Conservation (phyloP, 345 rosid genomes). For the Eutrema heterophyllum region DNA sequence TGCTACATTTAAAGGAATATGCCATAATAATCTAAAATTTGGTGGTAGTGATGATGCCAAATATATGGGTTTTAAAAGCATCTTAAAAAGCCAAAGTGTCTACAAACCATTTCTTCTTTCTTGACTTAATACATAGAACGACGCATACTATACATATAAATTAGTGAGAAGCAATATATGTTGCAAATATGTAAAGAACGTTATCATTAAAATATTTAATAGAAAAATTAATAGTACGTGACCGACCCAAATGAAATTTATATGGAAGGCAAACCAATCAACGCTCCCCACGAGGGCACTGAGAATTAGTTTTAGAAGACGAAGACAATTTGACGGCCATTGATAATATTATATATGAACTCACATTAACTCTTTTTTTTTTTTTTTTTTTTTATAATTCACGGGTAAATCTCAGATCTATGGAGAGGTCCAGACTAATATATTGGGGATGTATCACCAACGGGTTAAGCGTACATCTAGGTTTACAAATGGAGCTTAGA, state of each 20-base stretch:
- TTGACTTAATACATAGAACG: constrained; percentile 12
- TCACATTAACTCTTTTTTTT: too few relatives aligned
- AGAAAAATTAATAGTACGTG: constrained; percentile 7
- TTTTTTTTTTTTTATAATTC: not conserved
- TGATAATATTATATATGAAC: not conserved
- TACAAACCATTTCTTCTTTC: not conserved
- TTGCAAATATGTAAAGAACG: constrained; percentile 15
- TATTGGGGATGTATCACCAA: too few relatives aligned
- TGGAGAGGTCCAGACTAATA: too few relatives aligned
- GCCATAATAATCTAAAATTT: not conserved
- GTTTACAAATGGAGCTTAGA: too few relatives aligned
- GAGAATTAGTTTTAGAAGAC: constrained; percentile 17
- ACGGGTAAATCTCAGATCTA: too few relatives aligned
- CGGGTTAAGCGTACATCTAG: too few relatives aligned
- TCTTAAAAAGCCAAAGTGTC: not conserved
- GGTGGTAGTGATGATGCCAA: constrained; percentile 16
- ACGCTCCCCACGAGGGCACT: constrained; percentile 20
- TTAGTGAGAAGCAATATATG: constrained; percentile 3
- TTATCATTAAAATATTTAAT: not conserved
- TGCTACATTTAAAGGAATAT: not conserved
- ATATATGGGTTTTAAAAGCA: not conserved
- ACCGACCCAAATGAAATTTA: constrained; percentile 19
- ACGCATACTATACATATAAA: not conserved
- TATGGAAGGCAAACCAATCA: constrained; percentile 17
- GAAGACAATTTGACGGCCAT: constrained; percentile 11